Base-by-base conservation (phyloP, 1,139 yeast species). In the Geotrichum aggregatum region DNA sequence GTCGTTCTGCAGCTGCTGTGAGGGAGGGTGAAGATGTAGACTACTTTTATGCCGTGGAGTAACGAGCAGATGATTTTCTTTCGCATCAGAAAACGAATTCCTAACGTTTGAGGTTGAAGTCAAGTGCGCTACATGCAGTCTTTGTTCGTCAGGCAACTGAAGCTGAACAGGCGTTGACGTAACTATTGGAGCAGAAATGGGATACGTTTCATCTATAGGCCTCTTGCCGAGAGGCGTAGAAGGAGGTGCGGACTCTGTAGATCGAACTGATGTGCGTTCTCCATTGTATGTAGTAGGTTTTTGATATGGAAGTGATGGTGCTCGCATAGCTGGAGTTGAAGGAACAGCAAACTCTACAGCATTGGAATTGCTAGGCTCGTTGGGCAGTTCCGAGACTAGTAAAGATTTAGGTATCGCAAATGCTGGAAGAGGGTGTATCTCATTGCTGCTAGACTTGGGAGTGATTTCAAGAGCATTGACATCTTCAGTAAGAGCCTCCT, bases 81-180 rank as follows among this genome's bases (percentile, higher is more conserved):
- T 22, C 22, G 14, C 13, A 2, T 39, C 42, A 7, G 28, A 24
- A 24, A 24, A 24, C 8, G 28, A 24, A 5, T 24, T 24, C 40
- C n/a, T 36, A 13, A 11, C 21, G 16, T n/a, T 19, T 24, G 28
- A 24, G 8, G 28, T 24, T 24, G 28, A 24, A n/a, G n/a, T n/a
- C n/a, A n/a, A n/a, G n/a, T n/a, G n/a, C n/a, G n/a, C n/a, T n/a
- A 24, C 28, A 24, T 5, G 28, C 28, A 8, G 5, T 3, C 4
- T 16, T 28, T 14, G 16, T 22, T 22, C 14, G 19, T 11, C 13
- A n/a, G 44, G 4, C 21, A 42, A 13, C 5, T 18, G 19, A 14
- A 8, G 14, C 16, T 33, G 46, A 8, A 31, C 36, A 19, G 46
- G 46, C 7, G 46, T 43, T 6, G 46, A 43, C 4, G 46, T 43